A percentile compares a stretch with the other conserved stretches of the same genome.
phyloP scores from a whole-genome alignment of 345 rosid genomes.

The Salix koriyanagi region DNA sequence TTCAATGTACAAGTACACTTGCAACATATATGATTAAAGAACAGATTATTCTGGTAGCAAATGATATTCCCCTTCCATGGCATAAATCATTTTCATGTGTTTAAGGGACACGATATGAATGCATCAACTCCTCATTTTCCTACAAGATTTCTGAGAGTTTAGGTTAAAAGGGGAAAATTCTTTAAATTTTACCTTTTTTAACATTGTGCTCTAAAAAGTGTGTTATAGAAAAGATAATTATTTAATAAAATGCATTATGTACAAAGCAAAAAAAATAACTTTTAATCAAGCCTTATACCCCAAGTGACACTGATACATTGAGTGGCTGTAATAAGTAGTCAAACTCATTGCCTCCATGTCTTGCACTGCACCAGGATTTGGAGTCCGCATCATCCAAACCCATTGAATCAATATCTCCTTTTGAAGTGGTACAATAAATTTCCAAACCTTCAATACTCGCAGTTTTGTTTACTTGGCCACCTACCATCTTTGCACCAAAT shows the following conservation, averaged over 20 bases:
- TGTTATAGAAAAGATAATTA: neutral
- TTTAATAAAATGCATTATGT: neutral
- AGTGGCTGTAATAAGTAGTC: conserved; percentile 56
- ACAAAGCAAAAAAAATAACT: neutral
- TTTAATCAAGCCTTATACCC: conserved; percentile 37
- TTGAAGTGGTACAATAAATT: conserved; percentile 57
- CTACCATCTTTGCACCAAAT: conserved; percentile 42
- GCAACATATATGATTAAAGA: too few relatives aligned
- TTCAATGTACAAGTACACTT: too few relatives aligned
- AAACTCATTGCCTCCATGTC: conserved; percentile 36
- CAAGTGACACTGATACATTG: conserved; percentile 53
- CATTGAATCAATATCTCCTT: conserved; percentile 35
- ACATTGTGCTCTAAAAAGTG: too few relatives aligned
- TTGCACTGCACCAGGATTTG: conserved; percentile 36
- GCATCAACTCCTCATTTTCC: too few relatives aligned
- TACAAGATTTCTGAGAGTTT: too few relatives aligned
- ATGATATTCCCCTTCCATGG: too few relatives aligned
- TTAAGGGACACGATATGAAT: too few relatives aligned
- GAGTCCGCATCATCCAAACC: conserved; percentile 32
- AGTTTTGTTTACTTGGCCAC: conserved; percentile 63
- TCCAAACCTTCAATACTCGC: conserved; percentile 67
- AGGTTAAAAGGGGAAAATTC: too few relatives aligned
- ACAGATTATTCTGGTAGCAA: too few relatives aligned
- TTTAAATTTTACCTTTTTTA: too few relatives aligned
- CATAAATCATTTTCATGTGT: too few relatives aligned